Evolutionary conservation across 768 basidiomycete genomes (phyloP).

Genomic region (Leccinum pellstonianum): DNA sequence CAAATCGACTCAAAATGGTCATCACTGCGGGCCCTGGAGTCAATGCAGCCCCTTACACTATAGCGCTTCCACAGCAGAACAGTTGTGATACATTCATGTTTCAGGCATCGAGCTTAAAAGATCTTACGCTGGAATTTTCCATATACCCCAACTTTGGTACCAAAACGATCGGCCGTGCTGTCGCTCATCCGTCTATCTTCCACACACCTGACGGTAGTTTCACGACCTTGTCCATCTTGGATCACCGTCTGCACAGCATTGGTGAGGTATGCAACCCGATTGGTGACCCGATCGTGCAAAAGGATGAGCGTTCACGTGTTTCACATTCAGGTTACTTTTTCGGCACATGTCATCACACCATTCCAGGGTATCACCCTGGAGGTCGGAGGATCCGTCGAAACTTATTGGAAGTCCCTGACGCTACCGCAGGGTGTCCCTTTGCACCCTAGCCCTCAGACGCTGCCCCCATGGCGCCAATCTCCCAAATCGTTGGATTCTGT

Average conservation of each 20-base stretch:
- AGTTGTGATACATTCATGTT: constrained; percentile 77
- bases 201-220: constrained; percentile 51
- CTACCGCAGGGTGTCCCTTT: constrained; percentile 28
- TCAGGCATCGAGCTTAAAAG: constrained; percentile 73
- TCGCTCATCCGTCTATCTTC: constrained; percentile 78
- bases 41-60: constrained; percentile 84
- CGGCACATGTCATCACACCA: constrained; percentile 80
- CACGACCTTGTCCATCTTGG: constrained; percentile 77
- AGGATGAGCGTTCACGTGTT: constrained; percentile 8
- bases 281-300: background rate
- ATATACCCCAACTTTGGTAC: constrained; percentile 97
- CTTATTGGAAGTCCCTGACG: constrained; percentile 91
- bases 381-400: constrained; percentile 93
- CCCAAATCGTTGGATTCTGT: constrained; percentile 47
- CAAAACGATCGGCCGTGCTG: constrained; percentile 91
- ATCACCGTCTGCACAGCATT: constrained; percentile 89
- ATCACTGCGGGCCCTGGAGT: constrained; percentile 87
- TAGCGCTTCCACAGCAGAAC: constrained; percentile 79
- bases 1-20: constrained; percentile 85
- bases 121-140: constrained; percentile 85
- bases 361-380: constrained; percentile 92
- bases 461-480: constrained; percentile 36
- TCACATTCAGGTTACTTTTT: constrained; percentile 72
- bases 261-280: constrained; percentile 63
- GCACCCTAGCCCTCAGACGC: constrained; percentile 36